Base-by-base conservation (phyloP, 2,329 filamentous ascomycete species). In the Stromatinia cepivora region DNA sequence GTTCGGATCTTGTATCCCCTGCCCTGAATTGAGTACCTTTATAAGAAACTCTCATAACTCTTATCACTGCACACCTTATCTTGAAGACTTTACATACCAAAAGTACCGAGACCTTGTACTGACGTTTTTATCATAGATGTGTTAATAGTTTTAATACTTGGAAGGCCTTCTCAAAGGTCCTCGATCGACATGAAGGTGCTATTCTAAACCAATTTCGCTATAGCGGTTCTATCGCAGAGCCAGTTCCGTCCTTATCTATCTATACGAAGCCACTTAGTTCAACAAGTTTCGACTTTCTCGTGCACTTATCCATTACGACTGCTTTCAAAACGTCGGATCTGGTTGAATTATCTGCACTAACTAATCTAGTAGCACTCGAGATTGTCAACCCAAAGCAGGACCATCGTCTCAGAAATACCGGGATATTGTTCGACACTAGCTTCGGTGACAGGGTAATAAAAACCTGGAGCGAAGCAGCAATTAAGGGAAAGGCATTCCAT, bases 311-410 rank as follows among this genome's bases (percentile, higher is more conserved):
- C 57, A 78, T 80, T 25, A 77, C 76, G 45, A 70, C 72, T 25
- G 54, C 59, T 2, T 75, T 76, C 46, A 36, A 73, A 31, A 63
- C 75, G 17, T 68, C 73, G 1, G 74, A 78, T 28, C 67, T 79
- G 10, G 73, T 78, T 68, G 74, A 75, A 54, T 52, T 80, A 9
- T 75, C 76, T n/a, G 69, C 70, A 15, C 54, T 80, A 31, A 73
- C 58, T 17, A 80, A 79, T 57, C 70, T 80, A 22, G 74, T 72
- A 34, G 69, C 73, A 42, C 71, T 80, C 10, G 77, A 80, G 65
- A 74, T 80, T 31, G 69, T 76, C 11, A 72, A 72, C 28, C 62
- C 53, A 13, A n/a, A 13, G 20, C 56, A 42, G 31, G n/a, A 22
- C 20, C 39, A 48, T 22, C 28, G 17, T 46, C 10, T 36, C n/a